Base-by-base conservation (phyloP, 176 grass and related monocot genomes). In the Lolium multiflorum region DNA sequence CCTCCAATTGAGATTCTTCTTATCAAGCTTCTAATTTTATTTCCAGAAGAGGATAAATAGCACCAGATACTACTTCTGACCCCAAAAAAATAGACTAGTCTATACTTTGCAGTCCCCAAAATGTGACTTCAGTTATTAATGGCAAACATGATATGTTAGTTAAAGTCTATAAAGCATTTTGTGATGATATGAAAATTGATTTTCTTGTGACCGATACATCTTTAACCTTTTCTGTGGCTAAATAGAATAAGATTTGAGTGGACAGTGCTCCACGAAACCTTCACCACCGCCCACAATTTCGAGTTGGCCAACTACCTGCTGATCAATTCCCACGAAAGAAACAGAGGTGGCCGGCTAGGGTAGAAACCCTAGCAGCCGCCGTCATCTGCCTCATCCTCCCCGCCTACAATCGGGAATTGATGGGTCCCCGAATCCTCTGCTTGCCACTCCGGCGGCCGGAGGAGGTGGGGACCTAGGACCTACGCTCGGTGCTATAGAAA, bases 41-140 rank as follows among this genome's bases (percentile, higher is more conserved):
- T 24, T 81, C 38, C 25, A 68, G 14, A 67, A 54, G 46, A 37
- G 16, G 26, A 69, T 54, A 81, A 81, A 31, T 25, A 67, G 62
- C 44, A 31, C 62, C 35, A 44, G 56, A 44, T 60, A 78, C 20
- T 61, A 41, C 76, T 58, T 60, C 55, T 21, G 4, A 21, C 56
- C 56, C 56, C 60, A 61, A 44, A 44, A 79, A 61, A 61, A 60
- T 24, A 41, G 37, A 61, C 35, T 59, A 54, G 25, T 79, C 35
- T 60, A 60, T 44, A 43, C 55, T 43, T 79, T 79, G 76, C 55
- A 60, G n/a, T 79, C 9, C n/a, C 76, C 55, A 41, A 43, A 79
- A 79, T 24, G 76, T 1, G 13, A 22, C 55, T 79, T 61, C 12
- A 7, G 11, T 6, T 37, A 43, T 22, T 43, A 79, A 16, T 60